These are phyloP conservation scores for Hanseniaspora taiwanica DNA, from an alignment of 805 yeast genomes.

Conservation along the genomic window DNA sequence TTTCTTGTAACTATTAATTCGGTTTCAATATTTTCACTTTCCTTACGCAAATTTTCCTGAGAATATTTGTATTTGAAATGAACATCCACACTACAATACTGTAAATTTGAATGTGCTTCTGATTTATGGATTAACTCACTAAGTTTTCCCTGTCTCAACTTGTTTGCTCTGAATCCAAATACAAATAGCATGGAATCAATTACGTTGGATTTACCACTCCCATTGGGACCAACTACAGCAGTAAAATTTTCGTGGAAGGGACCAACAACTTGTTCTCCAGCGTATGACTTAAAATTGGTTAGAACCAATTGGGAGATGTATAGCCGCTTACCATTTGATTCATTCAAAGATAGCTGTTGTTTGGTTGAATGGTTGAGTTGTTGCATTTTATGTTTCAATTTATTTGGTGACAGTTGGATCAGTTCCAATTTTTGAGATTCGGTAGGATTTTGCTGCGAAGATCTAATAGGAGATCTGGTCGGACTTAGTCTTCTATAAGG, in stretches of 20 bases:
- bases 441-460: conserved; percentile 10
- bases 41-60: no score
- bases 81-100: conserved; percentile 81
- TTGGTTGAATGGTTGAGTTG: conserved; percentile 18
- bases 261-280: conserved; percentile 85
- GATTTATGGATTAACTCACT: conserved; percentile 90
- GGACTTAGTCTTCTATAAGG: conserved; percentile 4
- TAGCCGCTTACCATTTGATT: conserved; percentile 31
- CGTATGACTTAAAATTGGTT: conserved; percentile 87
- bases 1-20: conserved; percentile 61
- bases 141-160: conserved; percentile 93
- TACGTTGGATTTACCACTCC: conserved; percentile 95
- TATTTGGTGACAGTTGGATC: conserved; percentile 30
- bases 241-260: conserved; percentile 90
- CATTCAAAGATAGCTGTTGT: conserved; percentile 24
- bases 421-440: conserved; percentile 29
- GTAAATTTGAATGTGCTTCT: conserved; percentile 49
- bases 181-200: conserved; percentile 93
- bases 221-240: conserved; percentile 97
- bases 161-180: conserved; percentile 90
- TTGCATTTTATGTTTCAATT: conserved; percentile 21
- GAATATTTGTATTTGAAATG: conserved; percentile 76
- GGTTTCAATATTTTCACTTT: conserved; percentile 33
- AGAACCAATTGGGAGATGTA: conserved; percentile 65
- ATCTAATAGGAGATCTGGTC: conserved; percentile 1